These are phyloP conservation scores for Globisporangium canariense DNA, from an alignment of 352 stramenopile genomes.

Conservation along the genomic window DNA sequence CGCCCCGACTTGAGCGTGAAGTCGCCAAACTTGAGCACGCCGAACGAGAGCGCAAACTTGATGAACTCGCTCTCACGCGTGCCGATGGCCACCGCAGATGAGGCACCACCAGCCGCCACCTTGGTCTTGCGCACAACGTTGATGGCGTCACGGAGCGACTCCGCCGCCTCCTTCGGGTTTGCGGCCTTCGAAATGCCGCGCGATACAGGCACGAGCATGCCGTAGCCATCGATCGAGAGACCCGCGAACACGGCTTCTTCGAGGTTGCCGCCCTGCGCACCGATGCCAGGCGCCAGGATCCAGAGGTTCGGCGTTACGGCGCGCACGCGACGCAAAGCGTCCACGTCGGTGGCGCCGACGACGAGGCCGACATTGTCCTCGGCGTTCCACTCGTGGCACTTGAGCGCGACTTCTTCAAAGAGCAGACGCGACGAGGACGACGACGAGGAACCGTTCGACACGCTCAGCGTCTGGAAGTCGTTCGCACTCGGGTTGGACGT, in stretches of 20 bases:
- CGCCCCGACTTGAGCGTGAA: constrained; percentile 98
- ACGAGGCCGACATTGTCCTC: constrained; percentile 95
- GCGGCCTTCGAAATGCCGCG: constrained; percentile 93
- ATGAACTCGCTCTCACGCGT: constrained; percentile 93
- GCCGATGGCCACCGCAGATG: constrained; percentile 9
- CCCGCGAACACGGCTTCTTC: constrained; percentile 84
- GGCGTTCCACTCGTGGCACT: constrained; percentile 88
- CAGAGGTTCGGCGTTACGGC: constrained; percentile 87
- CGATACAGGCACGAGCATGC: constrained; percentile 96
- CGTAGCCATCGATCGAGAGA: constrained; percentile 83
- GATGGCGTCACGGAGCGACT: constrained; percentile 91
- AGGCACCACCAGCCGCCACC: constrained; percentile 20
- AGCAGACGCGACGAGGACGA: constrained; percentile 29
- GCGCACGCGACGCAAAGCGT: constrained; percentile 87
- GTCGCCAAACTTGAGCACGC: constrained; percentile 97
- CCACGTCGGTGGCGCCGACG: constrained; percentile 95
- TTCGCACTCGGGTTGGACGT: constrained; percentile 98
- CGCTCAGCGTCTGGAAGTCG: constrained; percentile 91
- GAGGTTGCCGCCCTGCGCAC: constrained; percentile 91
- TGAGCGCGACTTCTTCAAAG: constrained; percentile 91
- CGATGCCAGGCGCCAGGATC: constrained; percentile 97
- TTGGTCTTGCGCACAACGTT: constrained; percentile 85
- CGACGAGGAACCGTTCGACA: constrained; percentile 16
- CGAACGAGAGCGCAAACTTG: constrained; percentile 92
- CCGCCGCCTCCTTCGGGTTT: constrained; percentile 87